Conservation (phyloP, 495 filamentous ascomycete genomes). For the Annulohypoxylon stygium region DNA sequence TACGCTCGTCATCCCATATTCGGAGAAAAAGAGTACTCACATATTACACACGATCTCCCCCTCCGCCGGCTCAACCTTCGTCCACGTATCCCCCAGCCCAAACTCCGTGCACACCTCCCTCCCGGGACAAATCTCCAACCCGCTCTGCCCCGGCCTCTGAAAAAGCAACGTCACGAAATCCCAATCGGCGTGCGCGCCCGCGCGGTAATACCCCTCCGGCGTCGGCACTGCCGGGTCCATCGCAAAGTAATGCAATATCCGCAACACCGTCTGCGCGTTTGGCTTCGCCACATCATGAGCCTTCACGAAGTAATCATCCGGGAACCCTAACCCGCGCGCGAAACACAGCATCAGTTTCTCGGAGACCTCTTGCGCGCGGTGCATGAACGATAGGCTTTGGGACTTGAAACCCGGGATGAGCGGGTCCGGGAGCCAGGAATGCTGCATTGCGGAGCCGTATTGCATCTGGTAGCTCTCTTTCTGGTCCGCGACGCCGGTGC, state of each 20-base stretch:
- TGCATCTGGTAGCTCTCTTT: slow-evolving; percentile 76
- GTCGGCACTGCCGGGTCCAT: slow-evolving; percentile 48
- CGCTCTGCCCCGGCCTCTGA: slow-evolving; percentile 71
- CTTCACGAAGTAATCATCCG: slow-evolving; percentile 67
- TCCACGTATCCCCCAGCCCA: slow-evolving; percentile 71
- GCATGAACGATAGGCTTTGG: slow-evolving; percentile 66
- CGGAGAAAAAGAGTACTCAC: slow-evolving; percentile 28
- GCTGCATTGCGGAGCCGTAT: slow-evolving; percentile 64
- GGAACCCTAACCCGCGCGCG: slow-evolving; percentile 68
- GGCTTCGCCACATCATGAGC: slow-evolving; percentile 64
- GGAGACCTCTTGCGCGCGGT: slow-evolving; percentile 63
- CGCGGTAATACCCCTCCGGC: slow-evolving; percentile 68
- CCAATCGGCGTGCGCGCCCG: slow-evolving; percentile 75
- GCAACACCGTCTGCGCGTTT: slow-evolving; percentile 68
- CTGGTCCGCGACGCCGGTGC: slow-evolving; percentile 70
- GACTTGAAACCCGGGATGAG: slow-evolving; percentile 64
- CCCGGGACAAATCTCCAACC: slow-evolving; percentile 75
- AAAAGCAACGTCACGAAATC: slow-evolving; percentile 75
- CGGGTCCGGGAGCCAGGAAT: slow-evolving; percentile 65
- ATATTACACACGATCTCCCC: slow-evolving; percentile 77
- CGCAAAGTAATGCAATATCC: slow-evolving; percentile 70
- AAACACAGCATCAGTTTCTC: slow-evolving; percentile 72
- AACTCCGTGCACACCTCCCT: slow-evolving; percentile 72
- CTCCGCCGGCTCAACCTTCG: slow-evolving; percentile 67
- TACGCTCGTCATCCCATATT: not conserved